These are phyloP conservation scores for Vaccinium macrocarpon DNA, from an alignment of 148 eudicot species.

Conservation along the genomic window DNA sequence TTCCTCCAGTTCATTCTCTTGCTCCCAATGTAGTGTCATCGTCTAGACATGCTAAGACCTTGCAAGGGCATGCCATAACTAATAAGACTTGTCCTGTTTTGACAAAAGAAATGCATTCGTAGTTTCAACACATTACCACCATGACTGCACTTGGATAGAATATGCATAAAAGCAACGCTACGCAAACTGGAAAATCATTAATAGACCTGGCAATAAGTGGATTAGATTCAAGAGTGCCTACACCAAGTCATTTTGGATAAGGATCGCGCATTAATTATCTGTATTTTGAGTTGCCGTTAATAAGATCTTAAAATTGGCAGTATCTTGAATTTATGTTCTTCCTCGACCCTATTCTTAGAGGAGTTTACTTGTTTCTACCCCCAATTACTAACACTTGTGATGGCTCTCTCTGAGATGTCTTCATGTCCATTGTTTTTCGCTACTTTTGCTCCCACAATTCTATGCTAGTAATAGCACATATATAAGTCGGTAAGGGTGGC, in stretches of 20 bases:
- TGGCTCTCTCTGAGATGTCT: neutral
- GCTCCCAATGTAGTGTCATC: neutral
- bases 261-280: neutral
- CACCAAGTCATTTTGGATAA: neutral
- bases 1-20: neutral
- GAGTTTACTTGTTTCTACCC: neutral
- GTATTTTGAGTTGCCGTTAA: neutral
- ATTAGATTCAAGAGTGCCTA: neutral
- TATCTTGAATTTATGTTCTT: neutral
- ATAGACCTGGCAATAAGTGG: neutral
- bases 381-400: neutral
- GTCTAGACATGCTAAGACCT: neutral
- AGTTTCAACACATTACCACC: neutral
- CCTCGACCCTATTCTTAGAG: neutral
- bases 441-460: neutral
- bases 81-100: neutral
- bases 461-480: neutral
- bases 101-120: neutral
- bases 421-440: neutral
- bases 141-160: neutral
- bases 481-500: neutral
- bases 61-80: neutral
- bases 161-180: neutral
- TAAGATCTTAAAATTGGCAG: neutral
- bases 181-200: neutral